Percentiles rank a stretch among this genome's conserved stretches.
These are phyloP conservation scores for Bruguiera sexangula DNA, from an alignment of 345 rosid genomes.

Conservation along the genomic window DNA sequence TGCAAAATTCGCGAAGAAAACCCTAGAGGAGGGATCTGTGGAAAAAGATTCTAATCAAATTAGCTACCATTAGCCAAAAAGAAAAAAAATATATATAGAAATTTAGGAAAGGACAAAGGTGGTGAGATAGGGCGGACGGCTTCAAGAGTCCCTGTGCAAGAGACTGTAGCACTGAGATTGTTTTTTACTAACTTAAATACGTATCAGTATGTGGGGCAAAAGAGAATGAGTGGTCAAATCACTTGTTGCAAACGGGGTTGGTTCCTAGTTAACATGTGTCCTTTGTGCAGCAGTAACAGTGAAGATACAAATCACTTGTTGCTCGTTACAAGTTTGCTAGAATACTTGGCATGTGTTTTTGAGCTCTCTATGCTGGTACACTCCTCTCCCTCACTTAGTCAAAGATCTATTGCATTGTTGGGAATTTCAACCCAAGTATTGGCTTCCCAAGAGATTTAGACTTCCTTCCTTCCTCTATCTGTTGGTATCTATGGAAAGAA, in stretches of 20 bases:
- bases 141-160: neutral
- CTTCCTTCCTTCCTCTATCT: too few relatives aligned
- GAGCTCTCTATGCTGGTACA: too few relatives aligned
- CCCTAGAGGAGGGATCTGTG: slow-evolving; percentile 16
- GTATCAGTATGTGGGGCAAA: slow-evolving; percentile 28
- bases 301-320: too few relatives aligned
- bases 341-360: too few relatives aligned
- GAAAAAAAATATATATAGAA: neutral
- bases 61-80: slow-evolving; percentile 19
- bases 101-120: slow-evolving; percentile 29
- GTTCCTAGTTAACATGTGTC: too few relatives aligned
- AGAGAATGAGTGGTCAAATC: slow-evolving; percentile 51
- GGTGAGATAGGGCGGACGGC: slow-evolving; percentile 7
- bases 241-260: neutral
- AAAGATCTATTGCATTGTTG: too few relatives aligned
- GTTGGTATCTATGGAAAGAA: too few relatives aligned
- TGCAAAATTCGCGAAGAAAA: slow-evolving; percentile 14
- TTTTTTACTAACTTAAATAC: slow-evolving; percentile 32
- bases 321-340: too few relatives aligned
- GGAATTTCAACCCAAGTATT: too few relatives aligned
- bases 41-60: slow-evolving; percentile 27
- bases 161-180: slow-evolving; percentile 25
- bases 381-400: too few relatives aligned
- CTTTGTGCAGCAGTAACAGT: too few relatives aligned
- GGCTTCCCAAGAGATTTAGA: too few relatives aligned